A percentile compares a stretch with the other conserved stretches of the same genome.
phyloP scores from a whole-genome alignment of 306 rosid species.

The Mimosa bimucronata region DNA sequence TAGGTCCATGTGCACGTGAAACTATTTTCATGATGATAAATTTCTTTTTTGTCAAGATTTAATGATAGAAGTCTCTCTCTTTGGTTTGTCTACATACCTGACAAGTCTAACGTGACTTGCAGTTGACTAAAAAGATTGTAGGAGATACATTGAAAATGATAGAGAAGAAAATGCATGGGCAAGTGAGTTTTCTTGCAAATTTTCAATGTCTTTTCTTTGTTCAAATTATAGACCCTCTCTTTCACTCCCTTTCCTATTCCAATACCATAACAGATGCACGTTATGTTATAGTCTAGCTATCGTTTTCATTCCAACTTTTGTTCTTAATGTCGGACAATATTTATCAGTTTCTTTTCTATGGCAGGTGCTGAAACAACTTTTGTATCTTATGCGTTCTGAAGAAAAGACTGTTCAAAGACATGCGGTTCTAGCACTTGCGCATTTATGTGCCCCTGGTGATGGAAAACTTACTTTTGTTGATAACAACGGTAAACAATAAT shows the following conservation, averaged over 20 bases:
- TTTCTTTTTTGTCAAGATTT: neutral
- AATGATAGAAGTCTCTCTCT: neutral
- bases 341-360: slow-evolving; percentile 27
- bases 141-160: slow-evolving; percentile 75
- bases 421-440: slow-evolving; percentile 90
- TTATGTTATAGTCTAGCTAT: slow-evolving; percentile 4
- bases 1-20: neutral
- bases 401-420: slow-evolving; percentile 65
- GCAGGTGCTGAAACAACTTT: slow-evolving; percentile 75
- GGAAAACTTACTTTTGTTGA: slow-evolving; percentile 73
- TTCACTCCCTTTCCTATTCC: too few species aligned
- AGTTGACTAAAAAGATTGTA: slow-evolving; percentile 84
- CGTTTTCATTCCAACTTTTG: neutral
- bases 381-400: slow-evolving; percentile 69
- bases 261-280: neutral
- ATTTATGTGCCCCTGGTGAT: slow-evolving; percentile 74
- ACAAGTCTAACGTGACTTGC: slow-evolving; percentile 38
- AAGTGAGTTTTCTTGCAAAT: slow-evolving; percentile 60
- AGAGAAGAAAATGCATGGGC: slow-evolving; percentile 79
- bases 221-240: neutral
- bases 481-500: slow-evolving; percentile 59
- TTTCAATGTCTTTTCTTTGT: slow-evolving; percentile 20
- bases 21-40: slow-evolving; percentile 8
- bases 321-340: neutral
- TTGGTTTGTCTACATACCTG: slow-evolving; percentile 14